These are phyloP conservation scores for Withania somnifera DNA, from an alignment of 305 asterid genomes.

Conservation along the genomic window DNA sequence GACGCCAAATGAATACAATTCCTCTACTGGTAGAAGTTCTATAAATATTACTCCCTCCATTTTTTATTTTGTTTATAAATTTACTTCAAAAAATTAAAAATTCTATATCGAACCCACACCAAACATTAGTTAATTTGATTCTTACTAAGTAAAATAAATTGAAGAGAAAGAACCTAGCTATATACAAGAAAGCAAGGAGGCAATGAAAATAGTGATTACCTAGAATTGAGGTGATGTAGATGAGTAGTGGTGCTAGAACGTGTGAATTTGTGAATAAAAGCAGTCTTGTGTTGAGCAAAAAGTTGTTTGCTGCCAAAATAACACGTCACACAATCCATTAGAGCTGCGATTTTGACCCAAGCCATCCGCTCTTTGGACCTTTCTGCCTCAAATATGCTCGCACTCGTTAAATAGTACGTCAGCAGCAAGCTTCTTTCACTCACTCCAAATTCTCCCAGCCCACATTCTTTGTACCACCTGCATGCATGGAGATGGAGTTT, in stretches of 20 bases:
- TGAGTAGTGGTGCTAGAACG: not conserved
- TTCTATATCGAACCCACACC: too few relatives aligned
- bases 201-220: not conserved
- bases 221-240: not conserved
- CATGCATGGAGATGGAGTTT: not conserved
- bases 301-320: slow-evolving; percentile 14
- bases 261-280: slow-evolving; percentile 34
- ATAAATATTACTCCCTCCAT: too few relatives aligned
- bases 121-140: too few relatives aligned
- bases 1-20: too few relatives aligned
- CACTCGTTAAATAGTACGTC: slow-evolving; percentile 42
- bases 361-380: slow-evolving; percentile 42
- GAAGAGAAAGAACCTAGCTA: too few relatives aligned
- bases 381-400: slow-evolving; percentile 54
- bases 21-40: too few relatives aligned
- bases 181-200: too few relatives aligned
- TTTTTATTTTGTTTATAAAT: too few relatives aligned
- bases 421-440: slow-evolving; percentile 26
- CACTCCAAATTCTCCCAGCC: slow-evolving; percentile 34
- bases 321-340: slow-evolving; percentile 31
- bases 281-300: slow-evolving; percentile 18
- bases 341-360: slow-evolving; percentile 63
- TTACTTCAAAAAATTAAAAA: too few relatives aligned
- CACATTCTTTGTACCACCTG: slow-evolving; percentile 54
- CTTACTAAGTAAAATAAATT: too few relatives aligned